Evolutionary conservation across 106 monocot genomes (phyloP).

Genomic region (Triglochin maritima): DNA sequence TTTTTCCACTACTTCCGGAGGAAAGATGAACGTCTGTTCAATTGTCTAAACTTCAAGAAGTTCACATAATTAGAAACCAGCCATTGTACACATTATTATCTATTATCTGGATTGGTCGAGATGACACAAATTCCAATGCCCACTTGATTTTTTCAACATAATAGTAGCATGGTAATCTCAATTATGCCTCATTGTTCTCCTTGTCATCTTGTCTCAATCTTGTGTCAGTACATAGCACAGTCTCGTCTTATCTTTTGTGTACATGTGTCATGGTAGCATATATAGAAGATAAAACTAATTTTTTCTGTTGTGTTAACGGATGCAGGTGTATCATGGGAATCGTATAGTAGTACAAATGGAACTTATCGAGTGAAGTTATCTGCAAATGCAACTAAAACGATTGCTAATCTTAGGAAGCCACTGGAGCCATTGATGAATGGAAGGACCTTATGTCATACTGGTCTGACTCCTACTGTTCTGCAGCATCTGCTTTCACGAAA

Average conservation of each 20-base stretch:
- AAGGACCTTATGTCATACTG: constrained; percentile 40
- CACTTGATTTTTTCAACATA: neutral
- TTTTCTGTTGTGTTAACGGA: neutral
- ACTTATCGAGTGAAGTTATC: constrained; percentile 38
- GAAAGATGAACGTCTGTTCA: too few relatives aligned
- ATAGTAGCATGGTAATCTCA: neutral
- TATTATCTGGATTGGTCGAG: too few relatives aligned
- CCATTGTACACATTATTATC: too few relatives aligned
- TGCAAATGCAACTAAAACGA: constrained; percentile 61
- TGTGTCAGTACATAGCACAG: neutral
- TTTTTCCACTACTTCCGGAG: too few relatives aligned
- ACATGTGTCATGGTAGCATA: neutral
- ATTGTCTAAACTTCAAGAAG: too few relatives aligned
- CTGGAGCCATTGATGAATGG: constrained; percentile 67
- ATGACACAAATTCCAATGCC: too few relatives aligned
- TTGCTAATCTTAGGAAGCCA: constrained; percentile 68
- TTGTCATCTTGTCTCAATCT: neutral
- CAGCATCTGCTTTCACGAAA: constrained; percentile 46
- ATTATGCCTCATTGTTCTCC: neutral
- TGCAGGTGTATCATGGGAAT: constrained; percentile 16
- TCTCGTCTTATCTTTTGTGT: neutral
- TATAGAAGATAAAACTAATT: too few relatives aligned
- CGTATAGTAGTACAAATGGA: constrained; percentile 39
- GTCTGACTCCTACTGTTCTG: constrained; percentile 25
- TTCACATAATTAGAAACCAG: too few relatives aligned